Percentiles rank a stretch among this genome's conserved stretches.
Conservation (phyloP, 1,284 basidiomycete species). For the Tremellales sp. region DNA sequence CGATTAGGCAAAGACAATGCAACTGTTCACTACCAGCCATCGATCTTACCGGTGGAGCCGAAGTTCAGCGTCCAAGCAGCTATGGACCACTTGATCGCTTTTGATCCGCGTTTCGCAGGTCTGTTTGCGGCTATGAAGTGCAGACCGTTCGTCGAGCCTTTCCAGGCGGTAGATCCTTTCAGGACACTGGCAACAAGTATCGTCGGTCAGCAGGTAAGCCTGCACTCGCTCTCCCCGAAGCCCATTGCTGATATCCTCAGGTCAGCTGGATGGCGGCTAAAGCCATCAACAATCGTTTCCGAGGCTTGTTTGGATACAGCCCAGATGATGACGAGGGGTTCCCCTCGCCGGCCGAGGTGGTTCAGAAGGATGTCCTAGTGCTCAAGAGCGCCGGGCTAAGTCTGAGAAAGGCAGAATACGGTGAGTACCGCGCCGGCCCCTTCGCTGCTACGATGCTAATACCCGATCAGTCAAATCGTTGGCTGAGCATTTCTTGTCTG, state of each 20-base stretch:
- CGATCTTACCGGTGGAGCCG: conserved; percentile 45
- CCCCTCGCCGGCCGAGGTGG: conserved; percentile 66
- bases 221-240: neutral
- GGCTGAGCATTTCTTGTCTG: conserved; percentile 70
- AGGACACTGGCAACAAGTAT: conserved; percentile 66
- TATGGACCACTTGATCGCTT: conserved; percentile 62
- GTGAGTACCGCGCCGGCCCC: conserved; percentile 49
- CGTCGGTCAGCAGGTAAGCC: conserved; percentile 64
- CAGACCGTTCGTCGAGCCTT: neutral
- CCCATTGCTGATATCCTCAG: neutral
- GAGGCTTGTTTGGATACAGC: conserved; percentile 63
- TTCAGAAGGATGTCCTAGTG: conserved; percentile 56
- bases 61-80: conserved; percentile 72
- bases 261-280: conserved; percentile 87
- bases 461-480: conserved; percentile 63
- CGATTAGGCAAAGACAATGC: neutral
- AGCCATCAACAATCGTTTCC: conserved; percentile 78
- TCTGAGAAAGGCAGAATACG: conserved; percentile 77
- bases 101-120: conserved; percentile 66
- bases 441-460: neutral
- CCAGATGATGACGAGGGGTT: conserved; percentile 50
- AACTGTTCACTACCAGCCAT: conserved; percentile 1
- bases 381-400: conserved; percentile 71
- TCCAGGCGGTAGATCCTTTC: conserved; percentile 33
- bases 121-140: neutral